phyloP scores from a whole-genome alignment of 2,329 filamentous ascomycete species.

The Thielaviopsis ethacetica region DNA sequence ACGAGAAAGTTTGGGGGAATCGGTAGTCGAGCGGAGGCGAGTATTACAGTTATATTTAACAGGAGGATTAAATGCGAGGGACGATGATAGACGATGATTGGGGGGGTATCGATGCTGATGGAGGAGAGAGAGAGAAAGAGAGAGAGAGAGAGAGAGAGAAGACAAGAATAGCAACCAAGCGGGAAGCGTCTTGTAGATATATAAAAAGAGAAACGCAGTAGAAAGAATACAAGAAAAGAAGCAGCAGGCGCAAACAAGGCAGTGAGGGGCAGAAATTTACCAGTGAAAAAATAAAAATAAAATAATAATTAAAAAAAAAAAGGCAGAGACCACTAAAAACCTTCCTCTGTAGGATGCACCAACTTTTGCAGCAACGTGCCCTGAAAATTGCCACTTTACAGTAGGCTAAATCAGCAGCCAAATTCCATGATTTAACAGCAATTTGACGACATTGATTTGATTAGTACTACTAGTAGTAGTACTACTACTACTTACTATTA shows the following conservation, averaged over 20 bases:
- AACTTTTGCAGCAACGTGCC: too few species aligned
- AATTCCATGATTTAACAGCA: too few species aligned
- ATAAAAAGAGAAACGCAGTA: slow-evolving; percentile 3
- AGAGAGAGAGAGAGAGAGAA: slow-evolving; percentile 3
- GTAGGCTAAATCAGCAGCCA: too few species aligned
- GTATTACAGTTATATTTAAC: too few species aligned
- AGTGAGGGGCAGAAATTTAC: slow-evolving; percentile 4
- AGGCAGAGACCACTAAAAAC: background rate
- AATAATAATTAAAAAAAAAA: background rate
- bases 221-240: background rate
- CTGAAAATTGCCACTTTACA: too few species aligned
- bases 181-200: too few species aligned
- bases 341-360: too few species aligned
- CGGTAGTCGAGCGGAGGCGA: background rate
- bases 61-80: background rate
- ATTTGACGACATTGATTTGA: too few species aligned
- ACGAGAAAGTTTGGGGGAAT: too few species aligned
- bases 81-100: background rate
- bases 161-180: background rate
- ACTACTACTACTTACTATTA: too few species aligned
- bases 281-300: background rate
- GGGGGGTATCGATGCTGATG: background rate
- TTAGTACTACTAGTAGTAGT: too few species aligned
- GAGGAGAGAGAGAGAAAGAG: background rate
- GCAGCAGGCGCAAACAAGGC: background rate